Conservation (phyloP, 2,329 filamentous ascomycete species). For the Fusarium protoensiforme region DNA sequence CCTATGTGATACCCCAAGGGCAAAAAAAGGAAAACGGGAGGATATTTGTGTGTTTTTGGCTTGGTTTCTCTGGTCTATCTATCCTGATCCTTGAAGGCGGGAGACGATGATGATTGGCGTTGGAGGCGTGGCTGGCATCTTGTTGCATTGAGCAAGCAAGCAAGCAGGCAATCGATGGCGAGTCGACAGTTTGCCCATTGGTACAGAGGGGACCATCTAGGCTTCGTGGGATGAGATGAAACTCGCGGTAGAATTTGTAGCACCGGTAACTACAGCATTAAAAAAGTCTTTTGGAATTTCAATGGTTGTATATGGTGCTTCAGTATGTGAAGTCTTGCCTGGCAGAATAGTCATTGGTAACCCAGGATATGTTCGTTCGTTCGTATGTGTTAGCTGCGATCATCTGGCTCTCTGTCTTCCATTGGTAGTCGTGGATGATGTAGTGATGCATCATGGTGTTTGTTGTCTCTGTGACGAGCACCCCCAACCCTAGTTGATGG, state of each 20-base stretch:
- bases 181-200: neutral
- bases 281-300: slow-evolving; percentile 26
- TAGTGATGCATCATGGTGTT: neutral
- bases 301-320: neutral
- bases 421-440: neutral
- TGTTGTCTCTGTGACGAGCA: neutral
- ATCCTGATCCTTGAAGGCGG: neutral
- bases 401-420: neutral
- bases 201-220: neutral
- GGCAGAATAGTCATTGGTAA: neutral
- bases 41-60: slow-evolving; percentile 22
- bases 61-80: slow-evolving; percentile 27
- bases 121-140: slow-evolving; percentile 13
- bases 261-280: slow-evolving; percentile 9
- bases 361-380: neutral
- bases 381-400: neutral
- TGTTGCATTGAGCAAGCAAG: slow-evolving; percentile 11
- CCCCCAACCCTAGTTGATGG: neutral
- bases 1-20: slow-evolving; percentile 29
- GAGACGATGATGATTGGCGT: slow-evolving; percentile 20
- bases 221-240: slow-evolving; percentile 5
- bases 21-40: slow-evolving; percentile 24
- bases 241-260: slow-evolving; percentile 8
- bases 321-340: neutral
- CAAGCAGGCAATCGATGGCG: slow-evolving; percentile 6